These are phyloP conservation scores for Suillus placidus DNA, from an alignment of 768 basidiomycete genomes.

Conservation along the genomic window DNA sequence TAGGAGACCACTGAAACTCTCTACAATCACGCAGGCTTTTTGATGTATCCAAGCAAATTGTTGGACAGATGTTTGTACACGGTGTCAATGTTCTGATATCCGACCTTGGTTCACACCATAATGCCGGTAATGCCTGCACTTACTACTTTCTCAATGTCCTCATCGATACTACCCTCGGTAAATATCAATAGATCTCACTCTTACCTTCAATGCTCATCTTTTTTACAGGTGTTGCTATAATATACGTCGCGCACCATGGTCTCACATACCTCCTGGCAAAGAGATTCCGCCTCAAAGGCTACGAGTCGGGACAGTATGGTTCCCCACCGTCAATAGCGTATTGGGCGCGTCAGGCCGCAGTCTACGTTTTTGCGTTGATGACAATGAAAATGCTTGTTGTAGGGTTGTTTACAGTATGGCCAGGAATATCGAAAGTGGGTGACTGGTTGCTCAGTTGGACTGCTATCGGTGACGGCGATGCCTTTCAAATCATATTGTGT, in stretches of 20 bases:
- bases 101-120: constrained; percentile 68
- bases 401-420: constrained; percentile 68
- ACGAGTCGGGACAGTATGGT: constrained; percentile 89
- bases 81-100: constrained; percentile 79
- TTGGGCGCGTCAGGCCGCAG: constrained; percentile 77
- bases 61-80: constrained; percentile 84
- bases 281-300: constrained; percentile 68
- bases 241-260: constrained; percentile 72
- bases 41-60: constrained; percentile 90
- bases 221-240: constrained; percentile 72
- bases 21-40: constrained; percentile 61
- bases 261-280: constrained; percentile 68
- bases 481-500: constrained; percentile 79
- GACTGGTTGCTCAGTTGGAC: constrained; percentile 88
- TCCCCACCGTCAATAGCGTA: constrained; percentile 71
- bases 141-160: constrained; percentile 93
- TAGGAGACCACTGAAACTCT: constrained; percentile 13
- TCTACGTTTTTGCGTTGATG: constrained; percentile 80
- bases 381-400: constrained; percentile 94
- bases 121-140: constrained; percentile 83
- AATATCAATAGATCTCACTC: constrained; percentile 25
- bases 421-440: constrained; percentile 72
- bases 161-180: constrained; percentile 76
- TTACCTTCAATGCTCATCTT: constrained; percentile 13
- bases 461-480: constrained; percentile 59